Evolutionary conservation across 2,329 filamentous ascomycete genomes (phyloP), one percentile per base, ranked within the genome.

Genomic region (Colletotrichum karsti): DNA sequence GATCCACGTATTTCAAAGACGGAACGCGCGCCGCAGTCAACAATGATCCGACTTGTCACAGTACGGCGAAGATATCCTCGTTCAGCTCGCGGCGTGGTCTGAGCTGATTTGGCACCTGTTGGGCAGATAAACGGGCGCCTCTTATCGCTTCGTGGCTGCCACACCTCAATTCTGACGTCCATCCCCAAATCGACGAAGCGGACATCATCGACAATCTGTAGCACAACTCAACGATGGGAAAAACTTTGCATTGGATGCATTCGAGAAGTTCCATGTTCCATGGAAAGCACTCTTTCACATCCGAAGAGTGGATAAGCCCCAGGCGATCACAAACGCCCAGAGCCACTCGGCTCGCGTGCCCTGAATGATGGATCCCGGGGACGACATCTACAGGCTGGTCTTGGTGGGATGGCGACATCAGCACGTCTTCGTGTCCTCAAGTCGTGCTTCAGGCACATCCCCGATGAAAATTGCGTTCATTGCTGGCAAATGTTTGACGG

Each of bases 331-430:
- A n/a, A 8, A 26, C 20, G 33, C 35, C 35, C 33, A 41, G 61
- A 46, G 33, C 46, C 54, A 65, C 61, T 65, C 61, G 30, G 53
- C 46, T 54, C 37, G 60, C 60, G 24, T 59, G 46, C 61, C 60
- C 60, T 48, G 46, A 26, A 22, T 18, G 20, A 59, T 48, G 60
- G 53, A 39, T 20, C 65, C 30, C 33, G 37, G 22, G 18, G n/a
- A 46, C 13, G 39, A 20, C 24, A 22, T 54, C 33, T 66, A 13
- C 30, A 37, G 51, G 51, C 24, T 13, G 22, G 46, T 64, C 59
- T 20, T 53, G 35, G 33, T 41, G 46, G 33, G 35, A 44, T 35
- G 51, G 42, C 53, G 24, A 26, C 64, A 10, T 51, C 35, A 58
- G 46, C 60, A 67, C 59, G 59, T 63, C 51, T 63, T 63, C 26